Evolutionary conservation across 192 early-diverging fungal species (phyloP).

Genomic region (Backusella mclennaniae): DNA sequence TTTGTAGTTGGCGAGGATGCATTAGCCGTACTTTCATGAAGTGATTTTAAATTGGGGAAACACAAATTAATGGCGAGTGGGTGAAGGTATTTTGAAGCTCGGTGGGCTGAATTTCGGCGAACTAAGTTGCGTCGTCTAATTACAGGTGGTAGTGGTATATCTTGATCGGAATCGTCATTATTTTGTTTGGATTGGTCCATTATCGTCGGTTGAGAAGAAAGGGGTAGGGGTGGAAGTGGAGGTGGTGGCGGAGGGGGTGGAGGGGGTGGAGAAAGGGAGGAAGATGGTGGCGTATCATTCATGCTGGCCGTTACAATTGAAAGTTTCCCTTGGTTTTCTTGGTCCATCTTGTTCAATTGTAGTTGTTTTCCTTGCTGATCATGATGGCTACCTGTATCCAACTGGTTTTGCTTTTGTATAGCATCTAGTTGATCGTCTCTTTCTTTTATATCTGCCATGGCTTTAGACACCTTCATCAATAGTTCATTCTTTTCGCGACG

Average conservation of each 20-base stretch:
- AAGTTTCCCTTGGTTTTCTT: neutral
- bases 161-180: neutral
- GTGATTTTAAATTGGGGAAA: constrained; percentile 28
- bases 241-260: constrained; percentile 24
- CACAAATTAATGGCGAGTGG: constrained; percentile 27
- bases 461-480: constrained; percentile 31
- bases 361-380: too few relatives aligned
- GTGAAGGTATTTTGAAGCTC: constrained; percentile 21
- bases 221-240: constrained; percentile 23
- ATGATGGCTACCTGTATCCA: neutral
- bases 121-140: constrained; percentile 10
- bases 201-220: neutral
- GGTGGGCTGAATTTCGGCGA: neutral
- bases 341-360: neutral
- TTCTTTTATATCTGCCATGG: constrained; percentile 23
- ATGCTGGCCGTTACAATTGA: neutral
- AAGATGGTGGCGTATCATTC: neutral
- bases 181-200: neutral
- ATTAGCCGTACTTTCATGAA: constrained; percentile 20
- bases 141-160: neutral
- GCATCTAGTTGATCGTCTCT: constrained; percentile 13
- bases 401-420: neutral
- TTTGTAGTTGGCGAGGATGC: neutral
- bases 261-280: constrained; percentile 22
- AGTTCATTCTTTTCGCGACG: constrained; percentile 37